Evolutionary conservation across 306 rosid genomes (phyloP).

Genomic region (Sindora glabra): DNA sequence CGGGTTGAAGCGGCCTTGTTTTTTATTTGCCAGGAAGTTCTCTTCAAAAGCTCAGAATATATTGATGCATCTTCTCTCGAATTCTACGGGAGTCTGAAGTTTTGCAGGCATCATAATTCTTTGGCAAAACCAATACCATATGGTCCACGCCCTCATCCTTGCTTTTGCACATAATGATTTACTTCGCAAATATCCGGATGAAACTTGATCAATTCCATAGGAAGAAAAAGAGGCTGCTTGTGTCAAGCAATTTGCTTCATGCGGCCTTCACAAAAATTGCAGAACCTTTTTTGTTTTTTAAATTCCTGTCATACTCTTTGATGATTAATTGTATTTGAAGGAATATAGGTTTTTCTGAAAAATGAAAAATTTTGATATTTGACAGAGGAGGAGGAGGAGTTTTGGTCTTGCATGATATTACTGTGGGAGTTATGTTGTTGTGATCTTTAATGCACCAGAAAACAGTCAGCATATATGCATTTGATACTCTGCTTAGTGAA

Average conservation of each 20-base stretch:
- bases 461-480: too few species aligned
- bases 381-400: constrained; percentile 13
- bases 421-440: constrained; percentile 13
- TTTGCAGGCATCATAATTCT: constrained; percentile 14
- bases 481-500: too few species aligned
- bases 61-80: constrained; percentile 27
- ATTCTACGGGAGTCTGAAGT: constrained; percentile 30
- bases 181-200: constrained; percentile 11
- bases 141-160: constrained; percentile 16
- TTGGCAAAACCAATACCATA: constrained; percentile 23
- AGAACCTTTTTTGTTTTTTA: constrained; percentile 4
- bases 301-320: neutral
- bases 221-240: constrained; percentile 20
- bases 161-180: constrained; percentile 2
- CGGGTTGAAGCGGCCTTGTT: constrained; percentile 34
- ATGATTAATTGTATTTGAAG: neutral
- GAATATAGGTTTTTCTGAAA: constrained; percentile 9
- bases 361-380: constrained; percentile 8
- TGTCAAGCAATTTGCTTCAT: neutral
- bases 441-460: too few species aligned
- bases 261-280: constrained; percentile 11
- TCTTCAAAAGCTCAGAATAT: constrained; percentile 28
- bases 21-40: constrained; percentile 42
- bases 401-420: constrained; percentile 6
- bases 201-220: neutral